These are phyloP conservation scores for Colletotrichum tamarilloi DNA, from an alignment of 2,329 filamentous ascomycete species.

Conservation along the genomic window DNA sequence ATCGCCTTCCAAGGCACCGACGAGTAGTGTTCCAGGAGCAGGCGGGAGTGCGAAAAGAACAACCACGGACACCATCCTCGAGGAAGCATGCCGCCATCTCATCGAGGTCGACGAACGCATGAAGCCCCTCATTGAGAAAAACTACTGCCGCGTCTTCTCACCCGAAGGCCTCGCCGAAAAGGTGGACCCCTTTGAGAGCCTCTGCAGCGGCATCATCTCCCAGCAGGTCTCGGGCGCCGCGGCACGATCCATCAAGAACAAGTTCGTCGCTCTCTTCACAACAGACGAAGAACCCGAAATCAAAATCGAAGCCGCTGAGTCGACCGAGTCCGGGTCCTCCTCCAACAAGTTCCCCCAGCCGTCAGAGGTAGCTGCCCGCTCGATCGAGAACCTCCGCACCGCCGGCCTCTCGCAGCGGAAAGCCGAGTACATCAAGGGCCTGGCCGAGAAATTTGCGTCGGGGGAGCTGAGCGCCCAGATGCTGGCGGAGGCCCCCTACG, in stretches of 20 bases:
- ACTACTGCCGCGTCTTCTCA: slow-evolving; percentile 84
- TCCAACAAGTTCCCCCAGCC: slow-evolving; percentile 76
- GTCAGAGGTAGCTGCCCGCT: slow-evolving; percentile 72
- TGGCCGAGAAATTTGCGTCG: slow-evolving; percentile 82
- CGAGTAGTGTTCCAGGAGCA: slow-evolving; percentile 30
- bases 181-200: slow-evolving; percentile 87
- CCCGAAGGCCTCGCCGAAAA: slow-evolving; percentile 84
- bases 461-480: slow-evolving; percentile 82
- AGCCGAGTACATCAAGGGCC: slow-evolving; percentile 90
- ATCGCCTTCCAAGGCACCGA: slow-evolving; percentile 56
- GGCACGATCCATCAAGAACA: slow-evolving; percentile 87
- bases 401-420: slow-evolving; percentile 94
- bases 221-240: slow-evolving; percentile 97
- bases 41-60: slow-evolving; percentile 53
- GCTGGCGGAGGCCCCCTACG: slow-evolving; percentile 83
- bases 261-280: slow-evolving; percentile 81
- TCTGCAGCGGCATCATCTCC: slow-evolving; percentile 90
- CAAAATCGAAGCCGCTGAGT: no score
- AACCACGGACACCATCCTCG: slow-evolving; percentile 78
- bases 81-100: slow-evolving; percentile 80
- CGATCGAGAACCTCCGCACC: slow-evolving; percentile 77
- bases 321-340: no score
- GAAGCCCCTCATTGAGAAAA: slow-evolving; percentile 75
- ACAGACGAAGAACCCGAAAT: slow-evolving; percentile 40
- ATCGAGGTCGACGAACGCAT: slow-evolving; percentile 79